Conservation (phyloP, 495 filamentous ascomycete species). For the Penicillium silybi region DNA sequence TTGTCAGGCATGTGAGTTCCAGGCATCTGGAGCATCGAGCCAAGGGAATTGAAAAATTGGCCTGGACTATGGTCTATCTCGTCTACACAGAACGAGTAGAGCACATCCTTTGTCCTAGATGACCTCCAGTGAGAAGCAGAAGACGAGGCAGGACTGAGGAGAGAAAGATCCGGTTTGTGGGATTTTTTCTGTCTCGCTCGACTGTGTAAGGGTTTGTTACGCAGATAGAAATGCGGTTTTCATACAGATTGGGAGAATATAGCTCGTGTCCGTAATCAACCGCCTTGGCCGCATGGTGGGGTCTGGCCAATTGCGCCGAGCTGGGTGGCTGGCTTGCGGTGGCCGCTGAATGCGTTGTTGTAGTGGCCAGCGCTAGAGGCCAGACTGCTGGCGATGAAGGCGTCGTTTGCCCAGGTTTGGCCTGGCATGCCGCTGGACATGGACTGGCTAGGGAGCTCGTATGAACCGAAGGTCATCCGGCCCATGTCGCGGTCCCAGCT, state of each 20-base stretch:
- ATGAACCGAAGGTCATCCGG: slow-evolving; percentile 15
- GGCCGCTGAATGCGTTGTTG: slow-evolving; percentile 20
- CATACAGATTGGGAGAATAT: not conserved
- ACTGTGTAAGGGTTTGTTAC: not conserved
- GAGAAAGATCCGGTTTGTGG: not conserved
- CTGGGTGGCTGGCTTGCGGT: slow-evolving; percentile 31
- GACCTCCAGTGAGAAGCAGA: not conserved
- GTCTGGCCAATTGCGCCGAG: slow-evolving; percentile 45
- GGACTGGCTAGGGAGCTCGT: slow-evolving; percentile 29
- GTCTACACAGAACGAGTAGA: not conserved
- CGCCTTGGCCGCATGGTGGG: slow-evolving; percentile 46
- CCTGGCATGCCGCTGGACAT: slow-evolving; percentile 27
- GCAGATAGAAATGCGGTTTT: not conserved
- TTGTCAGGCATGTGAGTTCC: not conserved
- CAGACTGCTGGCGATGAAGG: slow-evolving; percentile 38
- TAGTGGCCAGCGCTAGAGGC: slow-evolving; percentile 24
- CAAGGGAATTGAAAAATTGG: not conserved
- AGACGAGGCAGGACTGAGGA: not conserved
- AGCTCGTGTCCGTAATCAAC: slow-evolving; percentile 26
- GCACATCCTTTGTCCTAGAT: not conserved
- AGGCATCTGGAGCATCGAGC: not conserved
- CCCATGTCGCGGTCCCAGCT: slow-evolving; percentile 27
- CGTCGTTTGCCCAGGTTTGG: slow-evolving; percentile 41
- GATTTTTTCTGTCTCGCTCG: not conserved
- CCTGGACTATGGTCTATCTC: not conserved